Conservation (phyloP, 257 asterid genomes). For the Henckelia pumila region DNA sequence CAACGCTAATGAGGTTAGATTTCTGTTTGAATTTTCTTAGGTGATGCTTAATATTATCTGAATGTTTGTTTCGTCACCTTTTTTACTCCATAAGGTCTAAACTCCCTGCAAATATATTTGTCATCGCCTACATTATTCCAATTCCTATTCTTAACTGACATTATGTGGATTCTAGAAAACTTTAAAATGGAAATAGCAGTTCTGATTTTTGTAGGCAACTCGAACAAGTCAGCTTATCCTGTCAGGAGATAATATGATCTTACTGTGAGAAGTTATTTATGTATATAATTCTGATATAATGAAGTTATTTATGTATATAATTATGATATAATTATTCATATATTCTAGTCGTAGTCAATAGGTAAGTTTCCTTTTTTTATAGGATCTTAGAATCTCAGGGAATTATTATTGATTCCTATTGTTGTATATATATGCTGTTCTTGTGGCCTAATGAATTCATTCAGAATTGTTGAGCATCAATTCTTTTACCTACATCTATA, state of each 20-base stretch:
- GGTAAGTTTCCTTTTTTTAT: no score
- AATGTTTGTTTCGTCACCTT: not conserved
- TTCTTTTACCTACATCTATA: no score
- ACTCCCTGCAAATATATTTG: constrained; percentile 8
- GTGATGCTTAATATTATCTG: not conserved
- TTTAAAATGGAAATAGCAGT: constrained; percentile 9
- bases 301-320: no score
- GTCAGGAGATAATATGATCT: not conserved
- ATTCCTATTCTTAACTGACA: not conserved
- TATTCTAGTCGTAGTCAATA: no score
- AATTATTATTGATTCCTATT: no score
- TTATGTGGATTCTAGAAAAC: constrained; percentile 6
- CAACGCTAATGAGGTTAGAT: constrained; percentile 66
- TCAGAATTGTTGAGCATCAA: no score
- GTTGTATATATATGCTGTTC: no score
- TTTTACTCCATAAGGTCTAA: constrained; percentile 3
- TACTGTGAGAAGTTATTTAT: no score
- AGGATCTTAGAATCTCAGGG: no score
- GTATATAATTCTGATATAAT: no score
- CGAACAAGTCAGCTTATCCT: not conserved
- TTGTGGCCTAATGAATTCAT: no score
- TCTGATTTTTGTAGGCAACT: not conserved
- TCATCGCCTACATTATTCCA: not conserved
- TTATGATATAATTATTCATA: no score
- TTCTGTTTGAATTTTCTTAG: constrained; percentile 20